Conservation (phyloP, 345 rosid genomes). For the Populus simonii region DNA sequence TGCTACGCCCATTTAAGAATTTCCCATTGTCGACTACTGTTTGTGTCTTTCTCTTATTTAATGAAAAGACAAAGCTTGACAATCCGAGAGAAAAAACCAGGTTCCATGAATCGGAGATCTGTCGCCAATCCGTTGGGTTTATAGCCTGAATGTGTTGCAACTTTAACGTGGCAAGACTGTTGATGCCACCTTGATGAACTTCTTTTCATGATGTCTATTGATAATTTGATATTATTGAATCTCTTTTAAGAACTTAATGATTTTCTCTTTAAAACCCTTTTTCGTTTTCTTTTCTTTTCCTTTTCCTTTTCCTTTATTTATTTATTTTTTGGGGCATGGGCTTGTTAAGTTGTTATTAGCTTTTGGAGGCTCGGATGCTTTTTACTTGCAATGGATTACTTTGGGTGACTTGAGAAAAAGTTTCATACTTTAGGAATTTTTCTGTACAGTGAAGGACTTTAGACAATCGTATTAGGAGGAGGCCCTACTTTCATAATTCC, state of each 20-base stretch:
- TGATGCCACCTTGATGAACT: slow-evolving; percentile 50
- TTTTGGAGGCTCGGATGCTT: slow-evolving; percentile 24
- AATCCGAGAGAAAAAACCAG: slow-evolving; percentile 4
- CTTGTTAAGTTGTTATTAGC: slow-evolving; percentile 19
- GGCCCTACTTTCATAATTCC: slow-evolving; percentile 33
- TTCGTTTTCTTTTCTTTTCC: background rate
- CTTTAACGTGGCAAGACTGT: slow-evolving; percentile 35
- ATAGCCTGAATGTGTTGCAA: slow-evolving; percentile 17
- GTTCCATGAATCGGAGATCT: slow-evolving; percentile 19
- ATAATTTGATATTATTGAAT: slow-evolving; percentile 39
- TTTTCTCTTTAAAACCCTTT: slow-evolving; percentile 7
- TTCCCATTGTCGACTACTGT: slow-evolving; percentile 12
- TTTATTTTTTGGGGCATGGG: slow-evolving; percentile 32
- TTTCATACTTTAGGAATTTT: slow-evolving; percentile 15
- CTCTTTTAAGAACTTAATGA: slow-evolving; percentile 22
- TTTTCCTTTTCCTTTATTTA: background rate
- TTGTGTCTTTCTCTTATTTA: slow-evolving; percentile 19
- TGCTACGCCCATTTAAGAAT: slow-evolving; percentile 21
- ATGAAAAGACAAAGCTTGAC: slow-evolving; percentile 21
- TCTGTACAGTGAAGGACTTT: slow-evolving; percentile 9
- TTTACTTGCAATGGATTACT: slow-evolving; percentile 17
- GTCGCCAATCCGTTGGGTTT: slow-evolving; percentile 25
- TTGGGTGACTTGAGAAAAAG: slow-evolving; percentile 23
- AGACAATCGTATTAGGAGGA: slow-evolving; percentile 7
- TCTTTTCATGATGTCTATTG: slow-evolving; percentile 48